Percentiles rank a stretch among this genome's conserved stretches.
Conservation (phyloP, 768 basidiomycete genomes). For the Mycena filopes region DNA sequence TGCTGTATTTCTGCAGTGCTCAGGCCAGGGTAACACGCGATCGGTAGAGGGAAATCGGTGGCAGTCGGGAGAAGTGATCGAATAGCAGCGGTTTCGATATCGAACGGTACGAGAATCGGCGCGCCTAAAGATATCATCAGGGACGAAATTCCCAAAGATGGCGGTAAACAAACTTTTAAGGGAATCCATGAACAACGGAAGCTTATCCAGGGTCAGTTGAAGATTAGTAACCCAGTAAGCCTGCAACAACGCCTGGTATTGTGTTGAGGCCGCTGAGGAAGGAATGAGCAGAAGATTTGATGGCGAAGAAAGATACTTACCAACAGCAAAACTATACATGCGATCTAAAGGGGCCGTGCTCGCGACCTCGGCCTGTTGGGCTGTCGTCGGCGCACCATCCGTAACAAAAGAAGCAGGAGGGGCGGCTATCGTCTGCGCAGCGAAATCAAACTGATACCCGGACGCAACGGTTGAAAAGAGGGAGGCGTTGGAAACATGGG, state of each 20-base stretch:
- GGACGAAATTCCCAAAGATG: conserved; percentile 49
- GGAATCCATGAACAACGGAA: conserved; percentile 58
- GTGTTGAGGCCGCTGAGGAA: conserved; percentile 64
- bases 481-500: conserved; percentile 38
- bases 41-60: conserved; percentile 65
- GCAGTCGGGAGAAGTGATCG: conserved; percentile 54
- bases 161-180: conserved; percentile 52
- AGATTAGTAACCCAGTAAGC: conserved; percentile 68
- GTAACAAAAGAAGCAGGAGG: conserved; percentile 56
- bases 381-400: conserved; percentile 57
- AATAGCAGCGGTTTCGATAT: conserved; percentile 45
- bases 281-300: conserved; percentile 7
- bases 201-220: conserved; percentile 53
- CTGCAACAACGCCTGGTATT: conserved; percentile 57
- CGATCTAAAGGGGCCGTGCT: conserved; percentile 58
- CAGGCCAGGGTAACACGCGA: conserved; percentile 70
- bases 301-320: conserved; percentile 47
- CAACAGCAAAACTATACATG: conserved; percentile 69
- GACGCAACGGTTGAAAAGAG: conserved; percentile 54
- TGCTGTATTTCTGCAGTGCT: conserved; percentile 48
- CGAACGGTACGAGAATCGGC: conserved; percentile 33
- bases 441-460: conserved; percentile 71
- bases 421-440: conserved; percentile 59
- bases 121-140: conserved; percentile 20
- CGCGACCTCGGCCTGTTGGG: conserved; percentile 57